A percentile compares a stretch with the other conserved stretches of the same genome.
Evolutionary conservation across 1,284 basidiomycete genomes (phyloP).

Genomic region (Grifola frondosa): DNA sequence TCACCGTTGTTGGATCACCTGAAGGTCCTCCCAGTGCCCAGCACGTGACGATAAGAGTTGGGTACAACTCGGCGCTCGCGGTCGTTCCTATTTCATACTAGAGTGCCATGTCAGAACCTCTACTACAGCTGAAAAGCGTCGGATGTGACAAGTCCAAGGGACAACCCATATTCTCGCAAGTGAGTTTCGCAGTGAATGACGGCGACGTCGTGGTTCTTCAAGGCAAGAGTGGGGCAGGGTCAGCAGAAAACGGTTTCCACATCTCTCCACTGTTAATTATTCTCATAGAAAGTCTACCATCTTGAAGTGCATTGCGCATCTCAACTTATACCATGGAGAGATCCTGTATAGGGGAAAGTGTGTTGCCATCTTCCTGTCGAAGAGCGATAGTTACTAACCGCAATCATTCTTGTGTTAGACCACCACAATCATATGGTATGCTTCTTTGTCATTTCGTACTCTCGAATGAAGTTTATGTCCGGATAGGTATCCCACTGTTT

Average conservation of each 20-base stretch:
- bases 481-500: conserved; percentile 68
- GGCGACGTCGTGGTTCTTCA: conserved; percentile 73
- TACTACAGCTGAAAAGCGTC: conserved; percentile 47
- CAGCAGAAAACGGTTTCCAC: conserved; percentile 16
- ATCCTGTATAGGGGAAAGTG: conserved; percentile 68
- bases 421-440: conserved; percentile 53
- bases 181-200: conserved; percentile 61
- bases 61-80: neutral
- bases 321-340: conserved; percentile 70
- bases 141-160: conserved; percentile 44
- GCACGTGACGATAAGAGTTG: neutral
- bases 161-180: conserved; percentile 51
- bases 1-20: conserved; percentile 2
- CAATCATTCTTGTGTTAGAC: conserved; percentile 34
- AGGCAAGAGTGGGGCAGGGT: conserved; percentile 74
- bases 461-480: neutral
- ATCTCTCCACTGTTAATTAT: neutral
- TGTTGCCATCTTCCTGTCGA: conserved; percentile 22
- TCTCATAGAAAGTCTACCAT: conserved; percentile 71
- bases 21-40: neutral
- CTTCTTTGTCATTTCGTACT: neutral
- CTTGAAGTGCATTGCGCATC: conserved; percentile 79
- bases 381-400: neutral
- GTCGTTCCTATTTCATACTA: neutral
- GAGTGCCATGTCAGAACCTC: conserved; percentile 16